Evolutionary conservation across 2,329 filamentous ascomycete species (phyloP), one percentile per base, ranked within the genome.

Genomic region (Dendryphion nanum): DNA sequence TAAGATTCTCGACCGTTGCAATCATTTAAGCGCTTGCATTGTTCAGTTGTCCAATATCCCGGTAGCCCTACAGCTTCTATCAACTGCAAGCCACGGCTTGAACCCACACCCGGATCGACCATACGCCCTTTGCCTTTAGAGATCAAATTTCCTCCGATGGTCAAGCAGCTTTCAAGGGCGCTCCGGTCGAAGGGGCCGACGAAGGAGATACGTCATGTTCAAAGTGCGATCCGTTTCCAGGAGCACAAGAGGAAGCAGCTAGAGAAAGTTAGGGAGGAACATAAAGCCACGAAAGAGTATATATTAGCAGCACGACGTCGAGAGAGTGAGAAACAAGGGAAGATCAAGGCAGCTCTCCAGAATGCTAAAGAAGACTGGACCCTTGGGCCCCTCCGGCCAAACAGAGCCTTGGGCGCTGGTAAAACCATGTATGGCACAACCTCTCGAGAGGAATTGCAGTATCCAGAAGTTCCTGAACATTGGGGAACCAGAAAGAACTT

Each of bases 341-440:
- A 23, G 30, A 33, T 44, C 29, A 39, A 69, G 46, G 55, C 60
- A 13, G 79, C 79, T 30, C 76, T 79, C 38, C 60, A 71, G 48
- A 73, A 76, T 34, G 78, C 85, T 37, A 77, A 76, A 44, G 85
- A 95, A 61, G 83, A 91, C 64, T 95, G 86, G 81, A 72, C 84
- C 47, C 68, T 89, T 48, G 91, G 90, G 0, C 78, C 86, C 6
- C 61, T 95, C 47, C 84, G 89, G 3, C 89, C 90, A 2, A 84
- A 83, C 60, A 77, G 83, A 53, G 85, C 93, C 66, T 70, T 83
- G 26, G 85, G 84, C 43, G 70, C 72, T 1, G 53, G 67, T 30
- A 72, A 75, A 50, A 74, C 76, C 33, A 72, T 67, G 18, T 85
- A 82, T 57, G 88, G 82, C 45, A 75, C 78, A 19, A 55, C 84